Evolutionary conservation across 2,329 filamentous ascomycete species (phyloP), one percentile per base, ranked within the genome.

Genomic region (Stylonectria norvegica): DNA sequence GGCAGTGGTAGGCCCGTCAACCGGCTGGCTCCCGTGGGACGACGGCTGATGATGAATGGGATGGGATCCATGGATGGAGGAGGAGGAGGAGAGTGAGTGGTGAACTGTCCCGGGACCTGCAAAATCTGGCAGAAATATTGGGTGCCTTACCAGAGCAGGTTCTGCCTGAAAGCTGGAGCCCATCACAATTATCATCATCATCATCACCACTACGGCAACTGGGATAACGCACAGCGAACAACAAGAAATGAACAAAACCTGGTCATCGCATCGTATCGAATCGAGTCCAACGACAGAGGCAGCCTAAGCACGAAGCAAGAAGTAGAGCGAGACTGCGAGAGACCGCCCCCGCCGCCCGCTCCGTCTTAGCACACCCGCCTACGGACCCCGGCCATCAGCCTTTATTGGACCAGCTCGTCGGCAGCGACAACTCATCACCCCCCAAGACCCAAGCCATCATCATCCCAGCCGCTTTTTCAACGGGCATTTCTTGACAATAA

Each of bases 401-500:
- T 47, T 54, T 48, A 67, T 67, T 66, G 64, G 64, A 46, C 53
- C 50, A 59, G 52, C 50, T 51, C 51, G 48, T 55, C 62, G 55
- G 62, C 61, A 65, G 38, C 63, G 64, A 63, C 64, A 67, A 50
- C 63, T 60, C 64, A 67, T 66, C 64, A 65, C 39, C 46, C 41
- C 48, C 12, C 32, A 48, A 19, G 46, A 42, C 39, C 30, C 33
- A 39, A 29, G n/a, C 10, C 27, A 10, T 14, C 7, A 25, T 40
- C 39, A n/a, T n/a, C 42, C 42, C 42, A 45, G 46, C 46, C 46
- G 38, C 32, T 34, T 33, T 37, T 41, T 30, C 31, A 19, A 32
- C 49, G n/a, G n/a, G n/a, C n/a, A n/a, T n/a, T 56, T 56, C 52
- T 56, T 55, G 51, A 57, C 61, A 64, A 63, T 56, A 63, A 59